These are phyloP conservation scores for Xylaria telfairii DNA, from an alignment of 495 filamentous ascomycete genomes.

Conservation along the genomic window DNA sequence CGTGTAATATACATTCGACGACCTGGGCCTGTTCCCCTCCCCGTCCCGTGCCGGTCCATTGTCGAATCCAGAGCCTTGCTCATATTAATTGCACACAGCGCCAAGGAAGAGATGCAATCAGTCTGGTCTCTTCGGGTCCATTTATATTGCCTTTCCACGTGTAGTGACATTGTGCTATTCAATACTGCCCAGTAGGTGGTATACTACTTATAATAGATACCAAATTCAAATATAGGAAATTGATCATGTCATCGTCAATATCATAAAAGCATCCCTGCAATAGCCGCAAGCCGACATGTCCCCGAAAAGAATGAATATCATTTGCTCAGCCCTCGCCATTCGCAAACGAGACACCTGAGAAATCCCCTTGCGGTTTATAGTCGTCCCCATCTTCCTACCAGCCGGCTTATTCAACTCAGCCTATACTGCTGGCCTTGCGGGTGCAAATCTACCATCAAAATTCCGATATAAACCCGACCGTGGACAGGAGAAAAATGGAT, in stretches of 20 bases:
- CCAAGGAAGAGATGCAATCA: not conserved
- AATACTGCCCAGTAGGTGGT: no score
- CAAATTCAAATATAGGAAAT: constrained; percentile 11
- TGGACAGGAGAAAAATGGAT: not conserved
- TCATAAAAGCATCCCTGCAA: constrained; percentile 9
- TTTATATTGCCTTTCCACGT: constrained; percentile 18
- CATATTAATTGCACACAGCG: constrained; percentile 9
- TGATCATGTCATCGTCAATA: constrained; percentile 12
- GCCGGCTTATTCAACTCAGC: not conserved
- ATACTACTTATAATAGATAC: not conserved
- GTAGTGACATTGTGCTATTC: not conserved
- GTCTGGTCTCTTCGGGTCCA: constrained; percentile 1
- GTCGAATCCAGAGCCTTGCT: constrained; percentile 19
- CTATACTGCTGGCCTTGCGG: not conserved
- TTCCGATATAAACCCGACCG: not conserved
- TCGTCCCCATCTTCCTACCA: not conserved
- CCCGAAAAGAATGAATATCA: not conserved
- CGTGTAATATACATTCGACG: not conserved
- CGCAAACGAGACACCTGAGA: not conserved
- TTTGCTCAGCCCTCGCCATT: not conserved
- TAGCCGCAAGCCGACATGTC: not conserved
- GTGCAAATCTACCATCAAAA: not conserved
- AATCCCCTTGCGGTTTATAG: not conserved
- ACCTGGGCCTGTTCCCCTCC: not conserved
- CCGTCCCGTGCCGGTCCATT: constrained; percentile 14